Evolutionary conservation across 805 yeast genomes (phyloP).

Genomic region (Ogataea allantospora): DNA sequence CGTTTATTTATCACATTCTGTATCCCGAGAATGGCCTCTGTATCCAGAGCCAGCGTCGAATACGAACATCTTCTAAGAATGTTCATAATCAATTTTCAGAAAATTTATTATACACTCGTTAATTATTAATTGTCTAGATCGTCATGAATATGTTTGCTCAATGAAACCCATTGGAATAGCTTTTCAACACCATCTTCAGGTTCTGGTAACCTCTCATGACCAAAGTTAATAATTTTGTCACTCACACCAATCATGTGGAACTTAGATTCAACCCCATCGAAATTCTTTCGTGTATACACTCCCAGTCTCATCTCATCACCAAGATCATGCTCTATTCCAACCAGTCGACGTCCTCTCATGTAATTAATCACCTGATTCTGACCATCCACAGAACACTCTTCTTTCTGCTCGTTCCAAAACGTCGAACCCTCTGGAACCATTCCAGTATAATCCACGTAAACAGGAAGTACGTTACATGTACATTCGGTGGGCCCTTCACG

Average conservation of each 20-base stretch:
- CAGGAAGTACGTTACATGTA: conserved; percentile 23
- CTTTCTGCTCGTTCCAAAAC: conserved; percentile 13
- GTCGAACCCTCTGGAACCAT: conserved; percentile 4
- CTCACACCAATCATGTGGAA: conserved; percentile 15
- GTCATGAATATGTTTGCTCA: conserved; percentile 21
- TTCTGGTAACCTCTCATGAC: conserved; percentile 22
- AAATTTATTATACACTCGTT: too few species aligned
- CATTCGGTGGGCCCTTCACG: neutral
- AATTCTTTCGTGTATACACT: conserved; percentile 6
- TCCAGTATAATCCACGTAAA: conserved; percentile 18
- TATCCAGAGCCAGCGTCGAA: neutral
- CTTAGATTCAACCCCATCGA: conserved; percentile 3
- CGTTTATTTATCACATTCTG: neutral
- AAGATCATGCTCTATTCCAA: conserved; percentile 15
- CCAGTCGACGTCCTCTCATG: conserved; percentile 23
- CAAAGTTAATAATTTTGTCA: conserved; percentile 17
- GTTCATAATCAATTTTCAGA: neutral
- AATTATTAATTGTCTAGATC: neutral
- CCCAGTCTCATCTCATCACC: conserved; percentile 1
- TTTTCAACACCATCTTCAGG: conserved; percentile 21
- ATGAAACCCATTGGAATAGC: conserved; percentile 21
- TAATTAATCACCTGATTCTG: conserved; percentile 13
- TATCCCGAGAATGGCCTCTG: neutral
- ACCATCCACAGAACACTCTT: conserved; percentile 2
- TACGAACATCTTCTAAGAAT: neutral